Conservation (phyloP, 106 monocot species). For the Acanthochlamys bracteata region DNA sequence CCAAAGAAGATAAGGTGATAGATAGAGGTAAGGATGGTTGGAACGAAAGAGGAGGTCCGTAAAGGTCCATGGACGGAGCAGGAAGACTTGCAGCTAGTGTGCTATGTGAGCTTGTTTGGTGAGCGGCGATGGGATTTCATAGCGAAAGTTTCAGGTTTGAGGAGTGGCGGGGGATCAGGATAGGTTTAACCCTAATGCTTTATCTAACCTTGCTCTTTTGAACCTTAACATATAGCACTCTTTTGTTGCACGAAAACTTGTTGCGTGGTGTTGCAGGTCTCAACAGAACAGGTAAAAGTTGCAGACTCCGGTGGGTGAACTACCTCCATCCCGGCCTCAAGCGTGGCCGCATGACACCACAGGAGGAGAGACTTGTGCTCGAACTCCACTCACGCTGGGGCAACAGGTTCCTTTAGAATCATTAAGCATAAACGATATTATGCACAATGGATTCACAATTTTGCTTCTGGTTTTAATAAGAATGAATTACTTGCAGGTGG, state of each 20-base stretch:
- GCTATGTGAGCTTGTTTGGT: constrained; percentile 54
- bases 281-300: constrained; percentile 78
- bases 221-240: background rate
- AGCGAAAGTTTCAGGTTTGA: constrained; percentile 70
- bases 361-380: constrained; percentile 24
- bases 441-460: background rate
- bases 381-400: constrained; percentile 30
- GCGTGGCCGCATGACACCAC: constrained; percentile 28
- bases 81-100: constrained; percentile 54
- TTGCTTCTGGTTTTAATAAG: background rate
- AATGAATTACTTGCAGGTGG: constrained; percentile 38
- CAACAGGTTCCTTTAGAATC: constrained; percentile 21
- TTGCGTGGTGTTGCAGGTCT: constrained; percentile 40
- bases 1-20: too few species aligned
- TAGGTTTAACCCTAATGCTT: background rate
- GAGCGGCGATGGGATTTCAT: constrained; percentile 74
- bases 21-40: background rate
- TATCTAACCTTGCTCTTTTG: constrained; percentile 18
- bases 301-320: constrained; percentile 56
- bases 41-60: constrained; percentile 16
- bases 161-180: constrained; percentile 36
- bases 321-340: constrained; percentile 38
- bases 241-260: background rate
- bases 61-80: constrained; percentile 77
- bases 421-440: too few species aligned